A percentile compares a stretch with the other conserved stretches of the same genome.
Conservation (phyloP, 2,329 filamentous ascomycete genomes). For the Colletotrichum eremochloae region DNA sequence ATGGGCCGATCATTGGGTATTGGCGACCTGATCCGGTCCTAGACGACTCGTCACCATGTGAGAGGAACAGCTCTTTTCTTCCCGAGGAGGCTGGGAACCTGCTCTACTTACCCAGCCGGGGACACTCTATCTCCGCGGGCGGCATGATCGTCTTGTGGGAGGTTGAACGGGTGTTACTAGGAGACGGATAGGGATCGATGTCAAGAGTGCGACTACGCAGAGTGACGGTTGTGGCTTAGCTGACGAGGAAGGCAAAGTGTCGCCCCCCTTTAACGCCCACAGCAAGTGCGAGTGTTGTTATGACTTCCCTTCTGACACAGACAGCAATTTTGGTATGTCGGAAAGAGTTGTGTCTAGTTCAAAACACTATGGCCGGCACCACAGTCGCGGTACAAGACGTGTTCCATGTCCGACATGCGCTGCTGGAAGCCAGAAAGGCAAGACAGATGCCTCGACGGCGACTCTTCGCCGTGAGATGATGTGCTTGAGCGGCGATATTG, state of each 20-base stretch:
- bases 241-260: not conserved
- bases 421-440: not conserved
- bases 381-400: not conserved
- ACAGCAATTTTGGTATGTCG: not conserved
- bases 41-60: no score
- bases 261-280: not conserved
- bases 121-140: not conserved
- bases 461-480: not conserved
- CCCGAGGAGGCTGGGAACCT: not conserved
- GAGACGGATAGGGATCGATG: not conserved
- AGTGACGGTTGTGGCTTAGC: not conserved
- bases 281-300: not conserved
- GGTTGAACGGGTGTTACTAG: no score
- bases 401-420: no score
- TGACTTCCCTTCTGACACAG: not conserved
- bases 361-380: not conserved
- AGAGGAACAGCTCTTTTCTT: not conserved
- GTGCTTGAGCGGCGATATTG: not conserved
- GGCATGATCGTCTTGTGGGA: not conserved
- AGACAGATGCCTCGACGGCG: not conserved
- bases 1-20: not conserved
- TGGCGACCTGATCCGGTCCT: not conserved
- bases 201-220: not conserved
- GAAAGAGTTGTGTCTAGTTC: not conserved
- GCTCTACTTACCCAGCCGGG: not conserved